These are phyloP conservation scores for Coccomyxa sp. DNA, from an alignment of 139 green algal genomes.

Conservation along the genomic window DNA sequence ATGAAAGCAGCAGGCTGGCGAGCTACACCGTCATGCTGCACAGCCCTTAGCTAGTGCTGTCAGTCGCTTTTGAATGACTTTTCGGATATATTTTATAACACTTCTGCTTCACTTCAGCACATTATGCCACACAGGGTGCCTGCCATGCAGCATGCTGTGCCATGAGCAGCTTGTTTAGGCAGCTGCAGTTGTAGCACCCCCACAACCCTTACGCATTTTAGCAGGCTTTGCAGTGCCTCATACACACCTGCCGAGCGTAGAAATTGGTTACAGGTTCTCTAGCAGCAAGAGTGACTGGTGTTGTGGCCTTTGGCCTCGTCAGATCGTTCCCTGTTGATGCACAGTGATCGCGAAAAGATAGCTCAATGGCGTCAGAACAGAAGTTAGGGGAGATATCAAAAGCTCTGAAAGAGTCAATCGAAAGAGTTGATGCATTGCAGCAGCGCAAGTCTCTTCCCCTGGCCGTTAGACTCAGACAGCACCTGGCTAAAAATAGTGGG, in stretches of 20 bases:
- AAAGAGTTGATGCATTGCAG: slow-evolving; percentile 35
- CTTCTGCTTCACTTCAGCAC: not conserved
- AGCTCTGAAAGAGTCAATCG: slow-evolving; percentile 27
- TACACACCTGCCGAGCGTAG: not conserved
- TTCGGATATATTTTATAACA: not conserved
- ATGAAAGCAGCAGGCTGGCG: not conserved
- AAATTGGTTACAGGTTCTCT: not conserved
- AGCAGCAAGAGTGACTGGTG: not conserved
- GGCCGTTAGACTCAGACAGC: slow-evolving; percentile 8
- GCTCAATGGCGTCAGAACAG: slow-evolving; percentile 9
- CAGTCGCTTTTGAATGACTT: not conserved
- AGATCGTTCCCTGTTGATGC: not conserved
- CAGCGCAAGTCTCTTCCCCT: not conserved
- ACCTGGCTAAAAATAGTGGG: slow-evolving; percentile 24
- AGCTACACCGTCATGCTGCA: not conserved
- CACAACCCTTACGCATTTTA: no score
- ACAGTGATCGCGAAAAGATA: not conserved
- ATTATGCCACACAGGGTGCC: no score
- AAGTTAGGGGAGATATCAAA: slow-evolving; percentile 30
- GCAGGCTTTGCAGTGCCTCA: no score
- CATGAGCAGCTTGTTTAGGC: no score
- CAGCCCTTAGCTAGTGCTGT: not conserved
- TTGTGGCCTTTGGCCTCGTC: not conserved
- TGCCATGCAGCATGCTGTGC: no score
- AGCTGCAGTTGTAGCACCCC: no score